Conservation (phyloP, 176 grass and related monocot species). For the Alloteropsis semialata region DNA sequence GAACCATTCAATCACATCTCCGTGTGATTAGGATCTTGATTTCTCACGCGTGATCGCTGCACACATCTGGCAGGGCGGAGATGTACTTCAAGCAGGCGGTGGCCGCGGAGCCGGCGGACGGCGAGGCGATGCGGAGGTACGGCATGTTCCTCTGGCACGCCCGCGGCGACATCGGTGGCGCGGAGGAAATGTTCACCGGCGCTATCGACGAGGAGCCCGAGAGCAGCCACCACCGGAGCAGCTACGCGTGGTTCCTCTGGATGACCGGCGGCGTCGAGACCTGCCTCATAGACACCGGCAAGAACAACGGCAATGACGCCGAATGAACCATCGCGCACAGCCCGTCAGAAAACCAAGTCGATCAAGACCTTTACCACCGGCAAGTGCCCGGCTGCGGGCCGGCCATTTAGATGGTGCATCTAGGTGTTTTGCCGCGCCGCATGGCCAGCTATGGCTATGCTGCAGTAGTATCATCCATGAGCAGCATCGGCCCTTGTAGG, state of each 20-base stretch:
- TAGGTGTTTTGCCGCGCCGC: not conserved
- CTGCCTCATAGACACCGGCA: conserved; percentile 49
- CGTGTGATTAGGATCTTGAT: not conserved
- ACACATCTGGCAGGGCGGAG: conserved; percentile 53
- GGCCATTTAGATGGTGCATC: conserved; percentile 34
- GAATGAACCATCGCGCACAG: not conserved
- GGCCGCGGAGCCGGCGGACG: conserved; percentile 57
- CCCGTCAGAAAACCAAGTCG: not conserved
- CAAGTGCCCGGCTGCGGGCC: conserved; percentile 37
- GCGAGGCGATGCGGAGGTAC: conserved; percentile 77
- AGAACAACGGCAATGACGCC: not conserved
- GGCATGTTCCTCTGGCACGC: conserved; percentile 80
- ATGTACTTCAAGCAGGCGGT: conserved; percentile 72
- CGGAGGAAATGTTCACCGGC: conserved; percentile 76
- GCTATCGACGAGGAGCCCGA: conserved; percentile 64
- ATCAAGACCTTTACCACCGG: conserved; percentile 7
- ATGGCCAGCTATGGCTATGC: not conserved
- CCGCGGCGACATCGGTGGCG: conserved; percentile 44
- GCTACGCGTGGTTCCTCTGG: conserved; percentile 83
- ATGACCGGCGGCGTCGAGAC: conserved; percentile 65
- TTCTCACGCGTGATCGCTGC: not conserved
- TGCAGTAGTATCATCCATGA: too few species aligned
- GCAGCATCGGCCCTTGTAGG: conserved; percentile 34
- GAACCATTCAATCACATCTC: not conserved
- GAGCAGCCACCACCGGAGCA: conserved; percentile 53